Evolutionary conservation across 108 stramenopile species (phyloP), one percentile per base, ranked within the genome.

Genomic region (Skeletonema grethae): DNA sequence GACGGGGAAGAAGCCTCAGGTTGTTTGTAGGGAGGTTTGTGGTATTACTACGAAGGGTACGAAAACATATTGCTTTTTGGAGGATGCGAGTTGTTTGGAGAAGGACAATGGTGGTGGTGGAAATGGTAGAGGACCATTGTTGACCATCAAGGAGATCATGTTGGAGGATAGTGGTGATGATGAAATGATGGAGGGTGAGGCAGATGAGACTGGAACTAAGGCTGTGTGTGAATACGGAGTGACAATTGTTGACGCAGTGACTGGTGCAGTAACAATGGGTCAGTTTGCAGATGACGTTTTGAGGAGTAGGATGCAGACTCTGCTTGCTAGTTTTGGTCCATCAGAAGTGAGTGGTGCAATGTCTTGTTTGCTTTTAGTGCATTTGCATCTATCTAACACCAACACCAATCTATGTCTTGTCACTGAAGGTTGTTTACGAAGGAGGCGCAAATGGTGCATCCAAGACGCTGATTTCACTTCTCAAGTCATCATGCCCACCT

Each of bases 281-380:
- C 96, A 98, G 72, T 99, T 99, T 84, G 96, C 93, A 1, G 99
- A 99, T 82, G 96, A 97, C 79, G 76, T 89, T 7, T 79, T 95
- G 58, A 88, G 97, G 57, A 87, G 90, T 35, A 80, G 97, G 9
- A 89, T 99, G 90, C 83, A 93, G 48, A 99, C 98, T 31, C 85
- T 99, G 32, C 75, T 99, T 34, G 80, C 96, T 16, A 73, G 87
- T 30, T 84, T 83, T 68, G 53, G 66, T 24, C 97, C 97, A 29
- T 92, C 93, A 8, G 99, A 99, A 80, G 84, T 97, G 53, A 73
- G 75, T 68, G 11, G 75, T 68, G 11, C 11, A 18, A 60, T n/a
- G 24, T 45, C 15, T 16, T 10, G 6, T 57, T 29, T 60, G 9
- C 16, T 32, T 31, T 16, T 48, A 29, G 35, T 12, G 18, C 25